Base-by-base conservation (phyloP, 139 green algal genomes). In the Coelastrella sp. region DNA sequence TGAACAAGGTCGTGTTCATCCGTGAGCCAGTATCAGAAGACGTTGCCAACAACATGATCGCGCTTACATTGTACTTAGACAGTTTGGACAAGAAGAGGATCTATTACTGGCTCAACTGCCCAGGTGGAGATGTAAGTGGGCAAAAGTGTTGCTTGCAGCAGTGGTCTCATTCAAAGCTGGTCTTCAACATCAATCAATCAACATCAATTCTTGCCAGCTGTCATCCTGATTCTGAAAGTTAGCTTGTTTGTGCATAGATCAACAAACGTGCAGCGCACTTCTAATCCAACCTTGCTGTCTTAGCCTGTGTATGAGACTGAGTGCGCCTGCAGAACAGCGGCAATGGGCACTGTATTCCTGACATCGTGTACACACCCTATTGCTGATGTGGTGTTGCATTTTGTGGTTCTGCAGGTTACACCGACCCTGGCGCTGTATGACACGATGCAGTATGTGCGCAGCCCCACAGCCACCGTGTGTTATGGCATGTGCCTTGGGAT, bases 401-500 rank as follows among this genome's bases (percentile, higher is more conserved):
- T 5, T 47, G 32, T 47, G 7, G 14, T 66, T 3, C 54, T 78
- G 73, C 74, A 90, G 85, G 85, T 99, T 22, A 97, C 98, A 58
- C 97, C 98, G 8, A 97, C 94, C 56, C 94, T 99, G 54, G 97
- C 98, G 14, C 93, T 99, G 77, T 97, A 99, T 89, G 98, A 99
- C 96, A 99, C 98, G 3, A 99, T 99, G 96, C 95, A 96, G 85
- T 96, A 99, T 93, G 94, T 99, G 47, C 95, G 96, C 91, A 97
- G 92, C 89, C 96, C 97, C 87, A 97, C 99, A 22, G 96, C 94
- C 57, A 99, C 98, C 5, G 96, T 99, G 4, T 98, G 96, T 88
- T 99, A 99, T 92, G 98, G 98, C 60, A 94, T 96, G 65, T 98
- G 96, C 91, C 96, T 99, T 89, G 98, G 97, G 74, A 99, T 99